A percentile compares a stretch with the other conserved stretches of the same genome.
phyloP scores from a whole-genome alignment of 495 filamentous ascomycete species.

The Aspergillus olivimuriae region DNA sequence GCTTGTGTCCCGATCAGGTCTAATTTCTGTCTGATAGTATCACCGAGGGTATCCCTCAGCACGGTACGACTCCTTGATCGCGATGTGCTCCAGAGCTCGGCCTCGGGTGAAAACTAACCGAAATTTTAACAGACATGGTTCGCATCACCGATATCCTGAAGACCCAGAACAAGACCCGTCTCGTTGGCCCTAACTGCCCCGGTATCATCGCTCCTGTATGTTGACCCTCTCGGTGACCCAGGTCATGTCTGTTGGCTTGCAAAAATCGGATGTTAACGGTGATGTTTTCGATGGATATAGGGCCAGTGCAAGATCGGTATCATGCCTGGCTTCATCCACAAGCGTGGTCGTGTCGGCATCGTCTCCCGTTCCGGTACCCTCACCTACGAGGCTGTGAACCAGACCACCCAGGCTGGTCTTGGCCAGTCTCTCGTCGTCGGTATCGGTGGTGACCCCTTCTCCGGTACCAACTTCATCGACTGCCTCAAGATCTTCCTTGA shows the following conservation, averaged over 20 bases:
- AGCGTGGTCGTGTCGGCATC: conserved; percentile 96
- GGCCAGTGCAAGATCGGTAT: conserved; percentile 99
- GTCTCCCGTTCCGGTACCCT: conserved; percentile 97
- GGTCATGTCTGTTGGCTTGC: too few relatives aligned
- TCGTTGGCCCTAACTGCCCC: conserved; percentile 97
- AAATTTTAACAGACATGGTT: conserved; percentile 73
- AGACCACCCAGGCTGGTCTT: conserved; percentile 93
- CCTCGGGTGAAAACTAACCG: conserved; percentile 15
- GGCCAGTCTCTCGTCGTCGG: conserved; percentile 97
- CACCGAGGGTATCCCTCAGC: conserved; percentile 96
- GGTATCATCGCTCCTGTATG: conserved; percentile 87
- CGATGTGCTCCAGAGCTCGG: not conserved
- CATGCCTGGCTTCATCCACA: conserved; percentile 99
- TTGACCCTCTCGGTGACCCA: too few relatives aligned
- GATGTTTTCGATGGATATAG: conserved; percentile 25
- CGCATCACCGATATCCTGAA: conserved; percentile 97
- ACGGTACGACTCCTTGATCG: conserved; percentile 65
- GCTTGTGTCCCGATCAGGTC: too few relatives aligned
- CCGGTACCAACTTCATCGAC: conserved; percentile 99
- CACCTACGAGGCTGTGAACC: conserved; percentile 99
- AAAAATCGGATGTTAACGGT: conserved; percentile 3
- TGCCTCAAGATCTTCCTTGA: conserved; percentile 94
- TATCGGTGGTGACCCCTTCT: conserved; percentile 98
- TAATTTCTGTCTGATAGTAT: conserved; percentile 56
- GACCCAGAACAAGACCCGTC: conserved; percentile 91